These are phyloP conservation scores for Zygosaccharomyces gambellarensis DNA, from an alignment of 805 yeast genomes.

Conservation along the genomic window DNA sequence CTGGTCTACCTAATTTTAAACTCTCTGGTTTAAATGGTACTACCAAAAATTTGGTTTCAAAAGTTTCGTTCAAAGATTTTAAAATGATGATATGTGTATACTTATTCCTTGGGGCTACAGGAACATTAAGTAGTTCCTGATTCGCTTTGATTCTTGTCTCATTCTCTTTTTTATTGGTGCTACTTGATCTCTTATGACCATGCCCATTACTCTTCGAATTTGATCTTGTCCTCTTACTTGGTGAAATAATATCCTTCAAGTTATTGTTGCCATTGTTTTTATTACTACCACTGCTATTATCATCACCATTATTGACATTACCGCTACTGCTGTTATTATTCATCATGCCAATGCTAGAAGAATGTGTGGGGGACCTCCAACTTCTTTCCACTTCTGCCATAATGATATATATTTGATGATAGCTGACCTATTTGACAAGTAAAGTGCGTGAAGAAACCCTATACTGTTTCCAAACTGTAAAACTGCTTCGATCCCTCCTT, in stretches of 20 bases:
- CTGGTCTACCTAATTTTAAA: conserved; percentile 85
- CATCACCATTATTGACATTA: background rate
- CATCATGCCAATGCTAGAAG: conserved; percentile 8
- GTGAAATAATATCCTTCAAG: conserved; percentile 3
- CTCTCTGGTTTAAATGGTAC: conserved; percentile 82
- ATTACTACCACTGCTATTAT: background rate
- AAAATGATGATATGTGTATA: conserved; percentile 62
- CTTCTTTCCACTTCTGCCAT: conserved; percentile 18
- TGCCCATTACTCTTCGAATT: conserved; percentile 28
- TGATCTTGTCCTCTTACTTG: conserved; percentile 25
- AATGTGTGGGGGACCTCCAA: conserved; percentile 16
- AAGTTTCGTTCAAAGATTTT: conserved; percentile 73
- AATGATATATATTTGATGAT: background rate
- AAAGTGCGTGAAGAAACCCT: background rate
- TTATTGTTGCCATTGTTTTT: background rate
- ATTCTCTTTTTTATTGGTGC: conserved; percentile 3
- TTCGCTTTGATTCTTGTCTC: conserved; percentile 5
- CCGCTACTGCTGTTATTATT: background rate
- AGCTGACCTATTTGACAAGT: background rate
- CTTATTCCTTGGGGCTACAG: conserved; percentile 24
- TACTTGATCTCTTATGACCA: conserved; percentile 11
- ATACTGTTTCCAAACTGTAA: background rate
- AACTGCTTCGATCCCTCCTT: background rate
- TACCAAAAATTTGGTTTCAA: conserved; percentile 69
- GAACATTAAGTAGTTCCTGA: conserved; percentile 6